Percentiles rank a stretch among this genome's conserved stretches.
Conservation (phyloP, 2,329 filamentous ascomycete genomes). For the Colletotrichum neosansevieriae region DNA sequence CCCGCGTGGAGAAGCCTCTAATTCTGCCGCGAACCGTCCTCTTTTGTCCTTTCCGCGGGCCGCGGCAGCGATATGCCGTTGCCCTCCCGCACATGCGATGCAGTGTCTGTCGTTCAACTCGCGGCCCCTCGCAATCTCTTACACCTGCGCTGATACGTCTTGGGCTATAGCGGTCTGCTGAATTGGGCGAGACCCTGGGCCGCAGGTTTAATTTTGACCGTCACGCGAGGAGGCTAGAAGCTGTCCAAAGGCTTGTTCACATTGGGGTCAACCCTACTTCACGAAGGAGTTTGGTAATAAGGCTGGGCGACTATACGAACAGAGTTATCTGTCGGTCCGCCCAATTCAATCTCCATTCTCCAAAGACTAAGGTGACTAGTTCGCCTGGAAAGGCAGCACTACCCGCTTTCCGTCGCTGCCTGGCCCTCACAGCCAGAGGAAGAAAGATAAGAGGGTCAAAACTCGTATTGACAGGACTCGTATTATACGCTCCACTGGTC, state of each 20-base stretch:
- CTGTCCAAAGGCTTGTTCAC: conserved; percentile 30
- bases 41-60: conserved; percentile 1
- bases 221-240: conserved; percentile 10
- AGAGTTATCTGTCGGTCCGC: neutral
- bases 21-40: conserved; percentile 12
- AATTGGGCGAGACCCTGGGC: neutral
- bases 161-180: conserved; percentile 6
- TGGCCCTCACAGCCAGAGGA: neutral
- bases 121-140: conserved; percentile 6
- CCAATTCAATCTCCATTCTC: neutral
- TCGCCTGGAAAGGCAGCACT: neutral
- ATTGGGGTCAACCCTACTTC: neutral
- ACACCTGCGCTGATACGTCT: neutral
- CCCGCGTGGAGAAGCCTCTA: conserved; percentile 23
- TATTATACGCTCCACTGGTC: neutral
- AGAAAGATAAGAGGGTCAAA: neutral
- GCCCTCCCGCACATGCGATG: conserved; percentile 9
- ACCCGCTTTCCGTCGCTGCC: neutral
- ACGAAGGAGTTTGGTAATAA: neutral
- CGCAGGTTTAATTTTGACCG: neutral
- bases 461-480: conserved; percentile 17
- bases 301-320: neutral
- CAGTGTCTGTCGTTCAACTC: conserved; percentile 22
- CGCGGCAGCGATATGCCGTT: conserved; percentile 15
- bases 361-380: conserved; percentile 6